Evolutionary conservation across 495 filamentous ascomycete genomes (phyloP).

Genomic region (Penicillium argentinense): DNA sequence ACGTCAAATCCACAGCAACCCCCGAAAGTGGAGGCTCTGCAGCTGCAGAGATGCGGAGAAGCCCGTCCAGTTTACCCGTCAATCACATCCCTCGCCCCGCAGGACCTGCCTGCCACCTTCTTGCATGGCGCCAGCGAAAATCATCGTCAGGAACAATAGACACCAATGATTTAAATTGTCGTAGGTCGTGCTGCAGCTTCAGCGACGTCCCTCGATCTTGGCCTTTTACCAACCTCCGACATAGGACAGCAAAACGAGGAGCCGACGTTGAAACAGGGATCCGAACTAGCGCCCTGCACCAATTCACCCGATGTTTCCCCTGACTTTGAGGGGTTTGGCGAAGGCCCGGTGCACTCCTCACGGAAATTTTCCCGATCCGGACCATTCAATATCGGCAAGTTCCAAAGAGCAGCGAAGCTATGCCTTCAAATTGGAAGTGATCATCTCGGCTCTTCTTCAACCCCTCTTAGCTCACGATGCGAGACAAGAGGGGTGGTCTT

Average conservation of each 20-base stretch:
- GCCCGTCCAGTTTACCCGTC: slow-evolving; percentile 16
- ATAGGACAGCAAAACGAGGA: not conserved
- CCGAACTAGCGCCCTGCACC: not conserved
- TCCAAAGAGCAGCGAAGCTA: not conserved
- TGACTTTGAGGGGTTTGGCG: not conserved
- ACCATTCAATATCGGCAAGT: slow-evolving; percentile 4
- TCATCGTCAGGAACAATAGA: not conserved
- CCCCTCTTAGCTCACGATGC: not conserved
- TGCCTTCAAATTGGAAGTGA: slow-evolving; percentile 3
- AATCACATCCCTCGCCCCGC: slow-evolving; percentile 13
- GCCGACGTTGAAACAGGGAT: not conserved
- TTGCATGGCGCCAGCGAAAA: slow-evolving; percentile 7
- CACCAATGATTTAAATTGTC: too few relatives aligned
- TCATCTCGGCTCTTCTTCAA: not conserved
- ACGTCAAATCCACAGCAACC: not conserved
- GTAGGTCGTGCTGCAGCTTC: too few relatives aligned
- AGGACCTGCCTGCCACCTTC: not conserved
- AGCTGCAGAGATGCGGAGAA: slow-evolving; percentile 14
- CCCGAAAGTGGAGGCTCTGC: slow-evolving; percentile 15
- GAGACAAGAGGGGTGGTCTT: not conserved
- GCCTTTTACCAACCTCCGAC: not conserved
- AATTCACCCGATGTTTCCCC: slow-evolving; percentile 19
- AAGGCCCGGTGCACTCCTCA: slow-evolving; percentile 16
- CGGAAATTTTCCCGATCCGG: slow-evolving; percentile 22
- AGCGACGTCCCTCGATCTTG: not conserved